phyloP scores from a whole-genome alignment of 2,329 filamentous ascomycete species.

The Metarhizium robertsii region DNA sequence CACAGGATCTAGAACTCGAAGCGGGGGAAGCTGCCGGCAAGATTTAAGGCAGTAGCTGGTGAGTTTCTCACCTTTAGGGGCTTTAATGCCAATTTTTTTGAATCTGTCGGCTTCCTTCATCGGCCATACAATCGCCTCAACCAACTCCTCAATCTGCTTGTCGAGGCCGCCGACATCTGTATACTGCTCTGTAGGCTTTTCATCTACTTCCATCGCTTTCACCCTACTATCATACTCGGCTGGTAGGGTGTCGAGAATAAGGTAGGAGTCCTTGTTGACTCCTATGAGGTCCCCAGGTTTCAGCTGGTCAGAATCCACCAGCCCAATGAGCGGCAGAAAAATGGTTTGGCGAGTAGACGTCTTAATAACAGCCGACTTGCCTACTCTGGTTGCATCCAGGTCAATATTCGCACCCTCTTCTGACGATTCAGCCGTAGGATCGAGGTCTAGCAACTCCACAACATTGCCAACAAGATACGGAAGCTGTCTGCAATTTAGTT shows the following conservation, averaged over 20 bases:
- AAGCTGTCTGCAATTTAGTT: conserved; percentile 59
- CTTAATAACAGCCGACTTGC: conserved; percentile 99
- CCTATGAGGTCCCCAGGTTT: conserved; percentile 96
- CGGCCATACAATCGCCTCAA: conserved; percentile 97
- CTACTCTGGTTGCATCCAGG: conserved; percentile 88
- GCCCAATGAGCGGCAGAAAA: conserved; percentile 91
- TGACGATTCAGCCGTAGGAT: conserved; percentile 88
- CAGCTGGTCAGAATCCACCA: conserved; percentile 89
- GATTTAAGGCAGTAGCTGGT: neutral
- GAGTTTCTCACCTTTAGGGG: conserved; percentile 70
- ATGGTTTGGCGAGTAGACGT: conserved; percentile 98
- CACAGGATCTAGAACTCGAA: neutral
- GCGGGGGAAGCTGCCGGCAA: neutral
- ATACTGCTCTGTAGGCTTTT: conserved; percentile 99
- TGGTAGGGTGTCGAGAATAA: conserved; percentile 90
- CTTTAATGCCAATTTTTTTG: conserved; percentile 99
- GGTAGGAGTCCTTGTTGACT: conserved; percentile 98
- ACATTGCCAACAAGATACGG: conserved; percentile 98
- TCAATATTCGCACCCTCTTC: conserved; percentile 99
- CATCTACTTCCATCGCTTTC: conserved; percentile 99
- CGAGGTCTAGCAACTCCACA: conserved; percentile 91
- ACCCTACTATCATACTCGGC: conserved; percentile 98
- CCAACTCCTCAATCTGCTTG: conserved; percentile 98
- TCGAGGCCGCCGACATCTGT: conserved; percentile 94
- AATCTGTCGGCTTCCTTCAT: conserved; percentile 99